A percentile compares a stretch with the other conserved stretches of the same genome.
These are phyloP conservation scores for Suillus ampliporus DNA, from an alignment of 768 basidiomycete species.

Conservation along the genomic window DNA sequence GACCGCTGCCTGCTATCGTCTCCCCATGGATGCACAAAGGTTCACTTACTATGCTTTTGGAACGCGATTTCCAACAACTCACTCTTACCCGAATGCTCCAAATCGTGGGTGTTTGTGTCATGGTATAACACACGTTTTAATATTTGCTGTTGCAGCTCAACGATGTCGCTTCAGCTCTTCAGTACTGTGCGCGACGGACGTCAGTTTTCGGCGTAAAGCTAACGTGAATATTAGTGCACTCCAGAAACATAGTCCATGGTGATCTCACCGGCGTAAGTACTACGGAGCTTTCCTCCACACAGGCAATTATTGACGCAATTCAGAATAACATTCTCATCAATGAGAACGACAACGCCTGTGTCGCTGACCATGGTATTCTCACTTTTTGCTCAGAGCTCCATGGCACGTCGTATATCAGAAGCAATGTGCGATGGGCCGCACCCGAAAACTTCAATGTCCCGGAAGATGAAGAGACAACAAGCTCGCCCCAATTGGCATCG, in stretches of 20 bases:
- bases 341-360: background rate
- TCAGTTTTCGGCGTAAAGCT: background rate
- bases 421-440: constrained; percentile 15
- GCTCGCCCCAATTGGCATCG: constrained; percentile 10
- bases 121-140: background rate
- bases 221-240: background rate
- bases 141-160: constrained; percentile 1
- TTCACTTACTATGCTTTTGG: constrained; percentile 17
- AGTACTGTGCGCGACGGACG: background rate
- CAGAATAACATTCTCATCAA: constrained; percentile 13
- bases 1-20: constrained; percentile 25
- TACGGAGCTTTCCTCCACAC: too few relatives aligned
- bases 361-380: constrained; percentile 50
- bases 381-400: constrained; percentile 42
- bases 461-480: background rate
- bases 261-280: constrained; percentile 37
- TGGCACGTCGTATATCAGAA: constrained; percentile 27
- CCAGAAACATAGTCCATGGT: constrained; percentile 32
- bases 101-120: constrained; percentile 16
- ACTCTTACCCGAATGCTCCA: constrained; percentile 19
- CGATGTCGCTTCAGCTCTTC: constrained; percentile 8
- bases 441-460: constrained; percentile 13
- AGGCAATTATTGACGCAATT: background rate
- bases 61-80: constrained; percentile 9
- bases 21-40: constrained; percentile 27